Evolutionary conservation across 2,329 filamentous ascomycete species (phyloP), one percentile per base, ranked within the genome.

Genomic region (Pyrenophora tritici-repentis): DNA sequence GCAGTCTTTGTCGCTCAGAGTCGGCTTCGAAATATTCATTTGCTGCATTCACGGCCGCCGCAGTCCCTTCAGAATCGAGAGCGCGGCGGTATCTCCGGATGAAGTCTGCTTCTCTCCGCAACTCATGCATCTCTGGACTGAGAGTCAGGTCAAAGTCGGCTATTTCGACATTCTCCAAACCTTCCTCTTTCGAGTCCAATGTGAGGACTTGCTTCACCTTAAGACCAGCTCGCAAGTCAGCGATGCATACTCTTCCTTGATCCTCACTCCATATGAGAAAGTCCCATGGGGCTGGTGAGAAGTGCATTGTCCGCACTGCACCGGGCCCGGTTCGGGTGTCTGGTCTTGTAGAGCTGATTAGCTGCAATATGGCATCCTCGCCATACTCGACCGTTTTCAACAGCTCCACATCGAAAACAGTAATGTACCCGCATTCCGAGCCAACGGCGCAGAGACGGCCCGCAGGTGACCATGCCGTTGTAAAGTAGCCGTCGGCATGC

Each of bases 231-330:
- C 89, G 82, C 42, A 90, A 75, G 71, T 94, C 90, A 4, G 87
- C 87, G 33, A 93, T 79, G 32, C 88, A 90, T 13, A 92, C 79
- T 48, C 86, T 81, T 3, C 87, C 89, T 56, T 89, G 87, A 64
- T 96, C 90, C 73, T 99, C 94, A 7, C 91, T 90, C 92, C 94
- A 97, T 6, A 95, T 89, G 34, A 99, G 78, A 14, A 99, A 83
- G 68, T 97, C 93, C 79, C 88, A 93, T 0, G 92, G 90, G 1
- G 89, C 89, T 0, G 93, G 92, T 4, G 90, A 91, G 70, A 99
- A 99, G 1, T 88, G 83, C 89, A 97, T 95, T 55, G 91, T 90
- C 55, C 94, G 84, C 45, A 97, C 86, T 26, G 93, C 91, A 36
- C 93, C 93, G 16, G 83, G 73, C 8, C 72, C 81, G 17, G 84